Percentiles rank a stretch among this genome's conserved stretches.
These are phyloP conservation scores for Alternaria angustiovoidea DNA, from an alignment of 2,329 filamentous ascomycete genomes.

Conservation along the genomic window DNA sequence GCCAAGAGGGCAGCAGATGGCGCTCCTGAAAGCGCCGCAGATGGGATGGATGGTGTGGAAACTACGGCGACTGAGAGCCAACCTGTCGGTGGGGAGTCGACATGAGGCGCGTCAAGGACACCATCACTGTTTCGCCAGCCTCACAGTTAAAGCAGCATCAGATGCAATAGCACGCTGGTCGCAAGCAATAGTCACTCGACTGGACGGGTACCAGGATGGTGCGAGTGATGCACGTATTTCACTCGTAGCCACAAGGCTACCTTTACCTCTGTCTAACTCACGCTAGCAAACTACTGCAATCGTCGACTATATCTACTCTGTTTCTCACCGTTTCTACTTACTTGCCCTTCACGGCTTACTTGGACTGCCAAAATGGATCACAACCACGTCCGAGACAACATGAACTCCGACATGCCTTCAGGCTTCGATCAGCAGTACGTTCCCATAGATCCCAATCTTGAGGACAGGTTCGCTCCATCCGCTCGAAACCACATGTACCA, in stretches of 20 bases:
- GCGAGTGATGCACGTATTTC: background rate
- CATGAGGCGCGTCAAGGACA: background rate
- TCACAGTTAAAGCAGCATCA: background rate
- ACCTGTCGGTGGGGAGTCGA: background rate
- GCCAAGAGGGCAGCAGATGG: slow-evolving; percentile 38
- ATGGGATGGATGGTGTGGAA: slow-evolving; percentile 5
- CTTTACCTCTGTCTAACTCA: slow-evolving; percentile 1
- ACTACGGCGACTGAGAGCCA: background rate
- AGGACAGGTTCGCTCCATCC: background rate
- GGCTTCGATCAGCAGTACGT: background rate
- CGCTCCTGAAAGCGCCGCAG: background rate
- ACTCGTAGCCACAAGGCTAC: background rate
- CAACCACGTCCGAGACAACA: background rate
- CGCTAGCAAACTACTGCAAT: slow-evolving; percentile 1
- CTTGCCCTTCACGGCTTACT: background rate
- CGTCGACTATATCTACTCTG: background rate
- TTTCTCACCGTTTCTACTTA: background rate
- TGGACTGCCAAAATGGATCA: slow-evolving; percentile 4
- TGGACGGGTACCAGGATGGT: background rate
- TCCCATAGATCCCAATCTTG: background rate
- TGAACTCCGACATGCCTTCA: background rate
- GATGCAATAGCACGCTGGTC: background rate
- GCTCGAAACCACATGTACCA: background rate
- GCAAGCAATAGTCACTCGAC: background rate
- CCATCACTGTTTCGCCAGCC: background rate